Evolutionary conservation across 768 basidiomycete genomes (phyloP).

Genomic region (Pholiota conissans): DNA sequence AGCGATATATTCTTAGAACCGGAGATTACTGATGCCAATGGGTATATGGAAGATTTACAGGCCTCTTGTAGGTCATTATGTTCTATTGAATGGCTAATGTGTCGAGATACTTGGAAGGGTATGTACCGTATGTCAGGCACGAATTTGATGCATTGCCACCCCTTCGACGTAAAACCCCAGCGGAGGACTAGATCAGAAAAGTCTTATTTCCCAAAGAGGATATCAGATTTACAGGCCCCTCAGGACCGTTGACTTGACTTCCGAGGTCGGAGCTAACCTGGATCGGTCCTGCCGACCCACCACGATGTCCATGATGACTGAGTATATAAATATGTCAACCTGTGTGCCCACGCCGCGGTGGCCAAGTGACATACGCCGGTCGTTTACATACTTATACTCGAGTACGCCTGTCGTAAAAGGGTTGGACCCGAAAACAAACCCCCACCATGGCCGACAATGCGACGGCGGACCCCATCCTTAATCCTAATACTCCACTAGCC

Average conservation of each 20-base stretch:
- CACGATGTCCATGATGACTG: not conserved
- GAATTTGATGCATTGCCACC: too few species aligned
- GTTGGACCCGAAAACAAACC: not conserved
- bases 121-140: not conserved
- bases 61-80: too few species aligned
- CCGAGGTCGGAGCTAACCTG: not conserved
- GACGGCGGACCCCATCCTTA: slow-evolving; percentile 14
- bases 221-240: not conserved
- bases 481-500: slow-evolving; percentile 32
- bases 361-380: not conserved
- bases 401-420: not conserved
- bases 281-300: not conserved
- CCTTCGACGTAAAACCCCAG: too few species aligned
- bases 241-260: not conserved
- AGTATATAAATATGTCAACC: not conserved
- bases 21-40: not conserved
- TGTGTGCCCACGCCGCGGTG: not conserved
- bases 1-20: not conserved
- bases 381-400: not conserved
- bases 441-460: not conserved
- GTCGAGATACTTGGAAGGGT: not conserved
- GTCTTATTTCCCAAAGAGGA: not conserved
- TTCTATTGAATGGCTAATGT: not conserved
- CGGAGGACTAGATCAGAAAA: not conserved
- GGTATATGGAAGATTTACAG: not conserved